Percentiles rank a stretch among this genome's conserved stretches.
phyloP scores from a whole-genome alignment of 495 filamentous ascomycete species.

The Penicillium riverlandense region DNA sequence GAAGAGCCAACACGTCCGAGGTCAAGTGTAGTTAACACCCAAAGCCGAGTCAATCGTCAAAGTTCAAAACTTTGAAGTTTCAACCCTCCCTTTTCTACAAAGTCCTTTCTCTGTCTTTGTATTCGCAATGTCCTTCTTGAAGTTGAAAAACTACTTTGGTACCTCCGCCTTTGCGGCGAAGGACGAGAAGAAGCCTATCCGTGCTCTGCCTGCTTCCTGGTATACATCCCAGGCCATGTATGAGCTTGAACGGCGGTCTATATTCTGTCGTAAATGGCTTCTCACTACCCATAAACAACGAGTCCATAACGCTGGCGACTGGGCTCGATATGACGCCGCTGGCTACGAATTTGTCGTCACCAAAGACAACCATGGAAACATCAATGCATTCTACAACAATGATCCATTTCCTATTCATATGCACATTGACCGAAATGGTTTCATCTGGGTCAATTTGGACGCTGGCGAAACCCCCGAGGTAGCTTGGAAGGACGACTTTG shows the following conservation, averaged over 20 bases:
- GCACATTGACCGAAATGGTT: slow-evolving; percentile 37
- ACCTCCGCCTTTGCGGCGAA: too few relatives aligned
- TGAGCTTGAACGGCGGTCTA: slow-evolving; percentile 46
- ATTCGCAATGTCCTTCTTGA: too few relatives aligned
- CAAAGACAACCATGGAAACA: slow-evolving; percentile 38
- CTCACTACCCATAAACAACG: slow-evolving; percentile 42
- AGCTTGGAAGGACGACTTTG: slow-evolving; percentile 36
- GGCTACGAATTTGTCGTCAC: slow-evolving; percentile 44
- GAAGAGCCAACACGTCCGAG: too few relatives aligned
- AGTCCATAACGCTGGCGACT: slow-evolving; percentile 43
- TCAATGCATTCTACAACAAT: slow-evolving; percentile 55
- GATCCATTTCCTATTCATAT: slow-evolving; percentile 38
- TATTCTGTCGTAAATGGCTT: slow-evolving; percentile 48
- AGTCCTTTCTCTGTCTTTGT: too few relatives aligned
- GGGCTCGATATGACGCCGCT: slow-evolving; percentile 36
- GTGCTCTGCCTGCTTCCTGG: slow-evolving; percentile 40
- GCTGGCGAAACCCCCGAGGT: slow-evolving; percentile 26
- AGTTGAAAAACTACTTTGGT: too few relatives aligned
- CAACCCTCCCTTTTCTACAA: too few relatives aligned
- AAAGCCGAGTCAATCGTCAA: too few relatives aligned
- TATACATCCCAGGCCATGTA: slow-evolving; percentile 44
- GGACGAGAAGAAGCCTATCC: too few relatives aligned
- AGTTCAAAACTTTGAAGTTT: too few relatives aligned
- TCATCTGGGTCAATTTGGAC: slow-evolving; percentile 45
- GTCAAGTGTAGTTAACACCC: too few relatives aligned